Evolutionary conservation across 1,284 basidiomycete species (phyloP).

Genomic region (Trichosporon coremiiforme): DNA sequence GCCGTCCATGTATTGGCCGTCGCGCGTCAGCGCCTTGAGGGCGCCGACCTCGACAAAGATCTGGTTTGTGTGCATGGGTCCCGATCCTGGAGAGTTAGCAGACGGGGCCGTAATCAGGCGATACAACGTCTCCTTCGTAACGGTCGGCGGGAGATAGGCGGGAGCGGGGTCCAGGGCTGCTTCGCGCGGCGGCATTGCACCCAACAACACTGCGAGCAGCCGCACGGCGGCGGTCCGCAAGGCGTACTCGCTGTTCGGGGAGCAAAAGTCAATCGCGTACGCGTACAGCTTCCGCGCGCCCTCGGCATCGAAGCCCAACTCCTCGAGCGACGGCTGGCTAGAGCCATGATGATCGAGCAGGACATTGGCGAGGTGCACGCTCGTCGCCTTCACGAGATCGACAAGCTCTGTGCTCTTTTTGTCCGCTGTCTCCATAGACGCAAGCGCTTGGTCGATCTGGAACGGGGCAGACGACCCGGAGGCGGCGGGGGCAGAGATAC

Average conservation of each 20-base stretch:
- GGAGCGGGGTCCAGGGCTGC: slow-evolving; percentile 31
- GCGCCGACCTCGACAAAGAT: slow-evolving; percentile 47
- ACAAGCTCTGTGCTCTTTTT: slow-evolving; percentile 35
- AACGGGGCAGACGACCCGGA: slow-evolving; percentile 32
- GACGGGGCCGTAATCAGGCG: slow-evolving; percentile 36
- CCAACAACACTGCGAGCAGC: slow-evolving; percentile 45
- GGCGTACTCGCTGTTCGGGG: slow-evolving; percentile 34
- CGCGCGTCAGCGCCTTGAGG: slow-evolving; percentile 45
- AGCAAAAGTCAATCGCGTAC: slow-evolving; percentile 38
- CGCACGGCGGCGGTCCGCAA: slow-evolving; percentile 47
- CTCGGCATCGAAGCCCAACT: slow-evolving; percentile 27
- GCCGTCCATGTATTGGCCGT: slow-evolving; percentile 41
- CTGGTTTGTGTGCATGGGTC: slow-evolving; percentile 37
- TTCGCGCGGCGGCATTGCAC: slow-evolving; percentile 38
- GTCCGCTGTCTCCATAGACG: slow-evolving; percentile 40
- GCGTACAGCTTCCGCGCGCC: slow-evolving; percentile 40
- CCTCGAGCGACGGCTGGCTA: background rate
- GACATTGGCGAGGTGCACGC: slow-evolving; percentile 40
- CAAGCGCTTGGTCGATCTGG: slow-evolving; percentile 43
- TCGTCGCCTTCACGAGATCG: slow-evolving; percentile 45
- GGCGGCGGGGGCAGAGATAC: slow-evolving; percentile 5
- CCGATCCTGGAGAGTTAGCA: slow-evolving; percentile 24
- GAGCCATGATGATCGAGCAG: slow-evolving; percentile 30
- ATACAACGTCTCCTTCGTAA: slow-evolving; percentile 42
- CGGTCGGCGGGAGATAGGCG: slow-evolving; percentile 32